Evolutionary conservation across 176 grass and related monocot genomes (phyloP), one percentile per base, ranked within the genome.

Genomic region (Oryza meyeriana): DNA sequence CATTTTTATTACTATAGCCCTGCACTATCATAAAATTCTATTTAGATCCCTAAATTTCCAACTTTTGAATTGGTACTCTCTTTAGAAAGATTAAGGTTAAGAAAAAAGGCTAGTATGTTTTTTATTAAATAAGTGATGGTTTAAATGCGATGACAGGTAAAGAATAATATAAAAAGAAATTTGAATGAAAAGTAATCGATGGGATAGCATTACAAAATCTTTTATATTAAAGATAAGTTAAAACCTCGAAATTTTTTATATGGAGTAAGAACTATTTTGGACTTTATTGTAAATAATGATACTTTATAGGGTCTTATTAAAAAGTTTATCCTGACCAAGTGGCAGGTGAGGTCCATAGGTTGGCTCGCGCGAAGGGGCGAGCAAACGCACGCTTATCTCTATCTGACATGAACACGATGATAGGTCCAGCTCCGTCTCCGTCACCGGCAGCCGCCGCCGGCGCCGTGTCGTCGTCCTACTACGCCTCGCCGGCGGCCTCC

Each of bases 381-480:
- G 69, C 20, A 13, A 5, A 16, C 20, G 12, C 33, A 36, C 35
- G 27, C 39, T 57, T 34, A 47, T 70, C 39, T n/a, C n/a, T 4
- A 44, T 58, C 80, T 41, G 12, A 6, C 72, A 79, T 24, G 16
- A 48, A 11, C 25, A 74, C 10, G 65, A 81, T 89, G 87, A 27
- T 34, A 10, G 77, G 12, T 1, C 24, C 24, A 12, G 9, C 16
- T 48, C 48, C 22, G 8, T 35, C 63, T 7, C 78, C 59, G 18
- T 40, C 82, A 22, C 1, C 50, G 6, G 50, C 50, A 14, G 4
- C 50, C 18, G 33, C 31, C 7, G 28, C 76, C 0, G 75, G n/a
- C 4, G 77, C 72, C 0, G 83, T 35, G 1, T 28, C 33, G 8
- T 44, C 78, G 2, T 29, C 61, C 6, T 48, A 8, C 42, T 6